phyloP scores from a whole-genome alignment of 2,329 filamentous ascomycete genomes.

The Fusarium zealandicum region DNA sequence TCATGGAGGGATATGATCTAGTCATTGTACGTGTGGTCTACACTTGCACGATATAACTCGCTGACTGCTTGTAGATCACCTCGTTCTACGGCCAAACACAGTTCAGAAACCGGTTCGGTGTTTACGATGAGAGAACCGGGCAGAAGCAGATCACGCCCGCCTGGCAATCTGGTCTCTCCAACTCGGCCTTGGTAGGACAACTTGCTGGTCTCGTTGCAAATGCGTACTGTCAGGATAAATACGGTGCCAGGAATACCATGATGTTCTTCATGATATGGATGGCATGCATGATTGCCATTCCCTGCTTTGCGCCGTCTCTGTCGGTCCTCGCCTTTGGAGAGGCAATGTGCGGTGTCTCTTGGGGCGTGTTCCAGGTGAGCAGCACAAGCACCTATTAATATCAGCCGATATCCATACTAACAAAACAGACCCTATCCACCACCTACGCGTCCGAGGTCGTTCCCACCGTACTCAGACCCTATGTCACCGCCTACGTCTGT shows the following conservation, averaged over 20 bases:
- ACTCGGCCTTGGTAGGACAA: conserved; percentile 52
- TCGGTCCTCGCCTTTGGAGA: conserved; percentile 47
- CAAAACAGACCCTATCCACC: conserved; percentile 47
- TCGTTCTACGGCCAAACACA: conserved; percentile 28
- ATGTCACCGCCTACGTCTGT: conserved; percentile 53
- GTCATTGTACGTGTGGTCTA: too few relatives aligned
- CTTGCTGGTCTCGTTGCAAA: conserved; percentile 54
- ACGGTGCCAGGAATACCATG: conserved; percentile 39
- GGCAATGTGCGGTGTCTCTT: conserved; percentile 47
- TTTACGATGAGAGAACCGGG: conserved; percentile 13
- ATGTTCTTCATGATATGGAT: conserved; percentile 33
- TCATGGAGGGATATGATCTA: conserved; percentile 47
- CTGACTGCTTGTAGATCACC: too few relatives aligned
- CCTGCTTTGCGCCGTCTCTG: conserved; percentile 46
- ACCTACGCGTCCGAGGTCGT: conserved; percentile 54
- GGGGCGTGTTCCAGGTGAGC: conserved; percentile 40
- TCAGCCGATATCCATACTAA: too few relatives aligned
- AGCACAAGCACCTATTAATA: too few relatives aligned
- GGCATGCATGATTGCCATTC: conserved; percentile 8
- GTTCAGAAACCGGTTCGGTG: conserved; percentile 25
- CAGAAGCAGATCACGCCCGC: conserved; percentile 50
- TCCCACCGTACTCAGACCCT: conserved; percentile 47
- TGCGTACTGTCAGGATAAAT: conserved; percentile 50
- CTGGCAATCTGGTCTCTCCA: conserved; percentile 57
- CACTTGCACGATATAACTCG: too few relatives aligned